Evolutionary conservation across 2,329 filamentous ascomycete genomes (phyloP).

Genomic region (Fusarium sp.): DNA sequence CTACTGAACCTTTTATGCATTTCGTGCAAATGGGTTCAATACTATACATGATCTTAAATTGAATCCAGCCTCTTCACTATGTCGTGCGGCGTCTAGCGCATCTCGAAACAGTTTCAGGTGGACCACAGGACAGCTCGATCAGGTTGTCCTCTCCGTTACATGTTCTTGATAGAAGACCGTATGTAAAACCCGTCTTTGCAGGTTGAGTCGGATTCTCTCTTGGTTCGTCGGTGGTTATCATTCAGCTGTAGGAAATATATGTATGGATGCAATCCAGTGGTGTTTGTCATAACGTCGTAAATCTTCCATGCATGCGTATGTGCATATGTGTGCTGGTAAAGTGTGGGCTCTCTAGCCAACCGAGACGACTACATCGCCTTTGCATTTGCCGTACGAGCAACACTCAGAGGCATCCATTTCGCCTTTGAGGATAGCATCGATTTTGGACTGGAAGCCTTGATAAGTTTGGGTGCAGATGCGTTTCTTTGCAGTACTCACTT

Average conservation of each 20-base stretch:
- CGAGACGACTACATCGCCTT: conserved; percentile 61
- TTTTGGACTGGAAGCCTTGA: conserved; percentile 43
- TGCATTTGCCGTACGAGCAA: conserved; percentile 66
- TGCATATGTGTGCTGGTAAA: conserved; percentile 4
- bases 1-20: not conserved
- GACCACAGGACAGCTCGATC: not conserved
- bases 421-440: conserved; percentile 61
- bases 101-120: not conserved
- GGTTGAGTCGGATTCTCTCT: conserved; percentile 5
- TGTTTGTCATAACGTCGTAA: conserved; percentile 41
- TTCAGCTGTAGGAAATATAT: conserved; percentile 5
- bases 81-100: not conserved
- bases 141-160: not conserved
- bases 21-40: not conserved
- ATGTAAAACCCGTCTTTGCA: not conserved
- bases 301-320: not conserved
- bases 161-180: not conserved
- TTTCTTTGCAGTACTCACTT: conserved; percentile 42
- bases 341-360: conserved; percentile 51
- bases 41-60: not conserved
- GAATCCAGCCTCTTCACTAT: not conserved
- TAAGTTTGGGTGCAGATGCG: conserved; percentile 7
- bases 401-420: conserved; percentile 61
- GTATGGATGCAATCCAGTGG: not conserved
- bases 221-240: not conserved